Base-by-base conservation (phyloP, 176 grass and related monocot species). In the Neostapfia colusana region DNA sequence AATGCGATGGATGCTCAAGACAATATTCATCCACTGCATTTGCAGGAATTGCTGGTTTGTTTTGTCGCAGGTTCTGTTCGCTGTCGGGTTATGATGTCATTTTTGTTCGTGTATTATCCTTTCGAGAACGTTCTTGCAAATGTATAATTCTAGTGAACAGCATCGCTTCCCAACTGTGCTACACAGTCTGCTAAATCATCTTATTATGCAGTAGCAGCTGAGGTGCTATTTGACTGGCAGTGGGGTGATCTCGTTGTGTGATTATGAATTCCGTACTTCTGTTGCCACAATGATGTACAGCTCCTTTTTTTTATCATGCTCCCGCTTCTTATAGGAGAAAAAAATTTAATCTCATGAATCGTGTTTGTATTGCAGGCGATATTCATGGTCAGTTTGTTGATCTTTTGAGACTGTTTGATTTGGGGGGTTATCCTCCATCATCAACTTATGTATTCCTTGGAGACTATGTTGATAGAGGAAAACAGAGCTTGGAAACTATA, bases 321-420 rank as follows among this genome's bases (percentile, higher is more conserved):
- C 23, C 65, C 35, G 16, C 21, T 41, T 73, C 1, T 21, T 61
- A 54, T 60, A 16, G 40, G 20, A 24, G 15, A 8, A 14, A 42
- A 46, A 20, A 37, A 6, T 21, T 57, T 45, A 17, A 49, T 6
- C 46, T 49, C 46, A 17, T 49, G 46, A 49, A 5, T 49, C 5
- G 13, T 49, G 46, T 49, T 49, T 49, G 46, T 16, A 4, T 60
- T 81, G 63, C 72, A 90, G 88, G 88, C 72, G 88, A 90, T 84
- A 87, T 90, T 55, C 88, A 90, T 63, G 88, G 88, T 20, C 88
- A 87, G 40, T 90, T 86, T 77, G 51, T 87, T 28, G 88, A 90
- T 43, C 84, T 90, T 58, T 69, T 87, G 58, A 87, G 80, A 73
- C 38, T 90, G 59, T 90, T 87, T 77, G 80, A 90, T 72, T 43